phyloP scores from a whole-genome alignment of 495 filamentous ascomycete genomes.

The Tetracladium setigerum region DNA sequence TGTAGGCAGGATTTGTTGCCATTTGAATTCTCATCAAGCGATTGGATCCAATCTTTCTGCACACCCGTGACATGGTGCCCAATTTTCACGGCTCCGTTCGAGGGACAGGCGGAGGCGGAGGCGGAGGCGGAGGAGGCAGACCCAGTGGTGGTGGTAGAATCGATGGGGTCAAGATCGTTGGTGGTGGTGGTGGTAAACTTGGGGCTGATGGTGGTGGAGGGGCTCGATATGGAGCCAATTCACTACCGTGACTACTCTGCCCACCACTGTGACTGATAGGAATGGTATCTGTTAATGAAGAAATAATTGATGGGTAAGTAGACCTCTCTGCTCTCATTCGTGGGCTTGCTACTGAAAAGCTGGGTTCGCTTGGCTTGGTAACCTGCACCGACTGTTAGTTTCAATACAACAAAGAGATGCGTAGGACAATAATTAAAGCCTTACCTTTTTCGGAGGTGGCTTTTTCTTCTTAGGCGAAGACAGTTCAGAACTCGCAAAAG shows the following conservation, averaged over 20 bases:
- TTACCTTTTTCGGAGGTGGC: background rate
- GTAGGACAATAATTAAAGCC: background rate
- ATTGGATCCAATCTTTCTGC: no score
- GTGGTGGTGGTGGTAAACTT: background rate
- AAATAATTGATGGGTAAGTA: background rate
- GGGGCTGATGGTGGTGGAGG: no score
- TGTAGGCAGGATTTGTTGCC: no score
- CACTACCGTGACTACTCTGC: background rate
- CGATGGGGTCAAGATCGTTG: background rate
- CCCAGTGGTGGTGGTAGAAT: no score
- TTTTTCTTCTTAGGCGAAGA: background rate
- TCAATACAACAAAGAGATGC: background rate
- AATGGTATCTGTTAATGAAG: background rate
- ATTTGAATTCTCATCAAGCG: no score
- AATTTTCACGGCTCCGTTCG: no score
- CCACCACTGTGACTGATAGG: background rate
- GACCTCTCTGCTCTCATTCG: background rate
- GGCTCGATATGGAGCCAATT: no score
- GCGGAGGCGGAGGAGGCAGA: no score
- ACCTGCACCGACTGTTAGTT: background rate
- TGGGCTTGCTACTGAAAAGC: background rate
- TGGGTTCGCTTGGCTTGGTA: slow-evolving; percentile 1
- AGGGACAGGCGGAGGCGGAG: no score
- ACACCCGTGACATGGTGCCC: no score
- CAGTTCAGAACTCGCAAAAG: background rate